Evolutionary conservation across 768 basidiomycete genomes (phyloP).

Genomic region (Lentinus tigrinus): DNA sequence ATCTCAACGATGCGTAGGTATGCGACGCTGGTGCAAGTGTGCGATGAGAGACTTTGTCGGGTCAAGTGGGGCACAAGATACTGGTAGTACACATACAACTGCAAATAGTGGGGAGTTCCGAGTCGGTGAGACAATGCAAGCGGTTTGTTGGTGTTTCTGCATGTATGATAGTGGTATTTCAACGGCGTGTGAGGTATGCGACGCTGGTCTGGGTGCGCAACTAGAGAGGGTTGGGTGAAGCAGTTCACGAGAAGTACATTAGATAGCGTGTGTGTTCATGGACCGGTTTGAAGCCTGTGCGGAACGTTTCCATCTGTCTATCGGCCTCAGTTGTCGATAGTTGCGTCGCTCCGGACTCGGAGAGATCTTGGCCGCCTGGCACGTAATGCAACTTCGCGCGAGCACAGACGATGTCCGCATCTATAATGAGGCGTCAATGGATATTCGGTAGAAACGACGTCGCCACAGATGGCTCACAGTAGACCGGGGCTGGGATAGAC

Average conservation of each 20-base stretch:
- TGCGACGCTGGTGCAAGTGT: too few species aligned
- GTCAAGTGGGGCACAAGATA: too few species aligned
- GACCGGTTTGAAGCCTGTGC: slow-evolving; percentile 53
- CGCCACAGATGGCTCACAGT: slow-evolving; percentile 50
- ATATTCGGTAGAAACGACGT: neutral
- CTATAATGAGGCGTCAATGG: slow-evolving; percentile 32
- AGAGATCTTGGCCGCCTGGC: slow-evolving; percentile 54
- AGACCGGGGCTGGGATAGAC: slow-evolving; percentile 80
- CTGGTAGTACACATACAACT: too few species aligned
- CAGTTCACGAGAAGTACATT: slow-evolving; percentile 39
- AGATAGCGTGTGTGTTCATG: slow-evolving; percentile 43
- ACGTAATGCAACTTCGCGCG: slow-evolving; percentile 81
- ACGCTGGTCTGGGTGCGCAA: too few species aligned
- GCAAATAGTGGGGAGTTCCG: too few species aligned
- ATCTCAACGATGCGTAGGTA: too few species aligned
- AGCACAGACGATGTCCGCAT: slow-evolving; percentile 75
- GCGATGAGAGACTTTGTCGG: too few species aligned
- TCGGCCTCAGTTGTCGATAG: slow-evolving; percentile 33
- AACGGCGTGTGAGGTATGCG: neutral
- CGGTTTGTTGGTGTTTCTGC: too few species aligned
- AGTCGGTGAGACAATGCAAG: too few species aligned
- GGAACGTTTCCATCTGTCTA: slow-evolving; percentile 41
- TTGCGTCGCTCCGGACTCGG: slow-evolving; percentile 58
- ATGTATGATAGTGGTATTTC: neutral
- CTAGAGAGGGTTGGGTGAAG: too few species aligned